These are phyloP conservation scores for Beauveria brongniartii DNA, from an alignment of 2,329 filamentous ascomycete genomes.

Conservation along the genomic window DNA sequence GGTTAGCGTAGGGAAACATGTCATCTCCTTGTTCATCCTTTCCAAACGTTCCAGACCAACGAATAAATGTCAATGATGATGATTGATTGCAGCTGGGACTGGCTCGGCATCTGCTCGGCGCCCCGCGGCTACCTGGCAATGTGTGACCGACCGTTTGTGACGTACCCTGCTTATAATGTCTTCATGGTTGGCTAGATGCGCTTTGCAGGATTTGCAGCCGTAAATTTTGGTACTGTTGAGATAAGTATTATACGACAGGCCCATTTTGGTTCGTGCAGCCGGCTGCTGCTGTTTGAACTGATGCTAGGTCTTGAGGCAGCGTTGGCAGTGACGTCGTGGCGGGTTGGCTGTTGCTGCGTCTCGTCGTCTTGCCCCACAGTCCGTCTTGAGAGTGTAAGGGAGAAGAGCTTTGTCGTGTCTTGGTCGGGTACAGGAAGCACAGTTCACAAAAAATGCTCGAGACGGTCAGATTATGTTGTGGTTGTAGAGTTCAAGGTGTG, in stretches of 20 bases:
- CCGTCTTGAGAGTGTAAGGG: neutral
- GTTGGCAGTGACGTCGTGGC: neutral
- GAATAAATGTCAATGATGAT: too few species aligned
- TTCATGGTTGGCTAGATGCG: slow-evolving; percentile 89
- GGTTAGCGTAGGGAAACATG: neutral
- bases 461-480: neutral
- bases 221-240: slow-evolving; percentile 82
- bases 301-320: neutral
- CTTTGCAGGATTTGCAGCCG: slow-evolving; percentile 90
- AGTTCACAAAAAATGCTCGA: too few species aligned
- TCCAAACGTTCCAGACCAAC: neutral
- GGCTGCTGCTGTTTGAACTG: neutral
- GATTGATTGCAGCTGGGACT: neutral
- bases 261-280: slow-evolving; percentile 50
- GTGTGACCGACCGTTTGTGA: slow-evolving; percentile 11
- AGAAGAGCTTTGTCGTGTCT: neutral
- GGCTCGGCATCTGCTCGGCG: neutral
- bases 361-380: neutral
- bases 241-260: slow-evolving; percentile 85
- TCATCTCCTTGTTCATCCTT: neutral
- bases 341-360: neutral
- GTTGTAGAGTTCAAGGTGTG: neutral
- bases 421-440: neutral
- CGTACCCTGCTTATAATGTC: slow-evolving; percentile 89
- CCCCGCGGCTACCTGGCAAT: neutral